Percentiles rank a stretch among this genome's conserved stretches.
phyloP scores from a whole-genome alignment of 495 filamentous ascomycete species.

The Xylaria bambusicola region DNA sequence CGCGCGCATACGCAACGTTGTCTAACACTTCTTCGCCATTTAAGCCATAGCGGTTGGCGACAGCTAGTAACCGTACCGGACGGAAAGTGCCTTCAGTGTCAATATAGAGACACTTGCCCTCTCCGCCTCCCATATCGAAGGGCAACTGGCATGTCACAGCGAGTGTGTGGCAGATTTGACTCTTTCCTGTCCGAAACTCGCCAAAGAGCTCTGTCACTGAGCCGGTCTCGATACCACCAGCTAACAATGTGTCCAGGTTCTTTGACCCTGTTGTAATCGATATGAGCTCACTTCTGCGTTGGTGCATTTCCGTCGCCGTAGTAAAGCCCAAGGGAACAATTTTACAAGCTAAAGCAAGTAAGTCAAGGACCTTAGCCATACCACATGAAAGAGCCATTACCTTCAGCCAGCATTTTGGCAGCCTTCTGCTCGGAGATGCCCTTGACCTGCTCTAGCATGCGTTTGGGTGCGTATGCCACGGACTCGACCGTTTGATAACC shows the following conservation, averaged over 20 bases:
- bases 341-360: conserved; percentile 69
- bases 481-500: conserved; percentile 94
- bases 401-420: conserved; percentile 87
- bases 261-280: conserved; percentile 98
- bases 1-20: conserved; percentile 95
- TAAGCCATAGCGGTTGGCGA: conserved; percentile 90
- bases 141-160: conserved; percentile 96
- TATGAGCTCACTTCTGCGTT: conserved; percentile 90
- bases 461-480: conserved; percentile 89
- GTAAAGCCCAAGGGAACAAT: conserved; percentile 98
- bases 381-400: conserved; percentile 44
- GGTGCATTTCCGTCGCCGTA: conserved; percentile 99
- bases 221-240: conserved; percentile 93
- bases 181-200: conserved; percentile 97
- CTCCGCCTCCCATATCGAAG: conserved; percentile 98
- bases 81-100: conserved; percentile 98
- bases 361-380: conserved; percentile 7
- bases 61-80: conserved; percentile 84
- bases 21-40: conserved; percentile 96
- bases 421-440: conserved; percentile 97
- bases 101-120: conserved; percentile 99
- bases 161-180: conserved; percentile 97
- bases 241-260: conserved; percentile 90
- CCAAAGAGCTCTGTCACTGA: conserved; percentile 99
- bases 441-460: conserved; percentile 89